Evolutionary conservation across 1,284 basidiomycete genomes (phyloP).

Genomic region (Chalciporus sp.): DNA sequence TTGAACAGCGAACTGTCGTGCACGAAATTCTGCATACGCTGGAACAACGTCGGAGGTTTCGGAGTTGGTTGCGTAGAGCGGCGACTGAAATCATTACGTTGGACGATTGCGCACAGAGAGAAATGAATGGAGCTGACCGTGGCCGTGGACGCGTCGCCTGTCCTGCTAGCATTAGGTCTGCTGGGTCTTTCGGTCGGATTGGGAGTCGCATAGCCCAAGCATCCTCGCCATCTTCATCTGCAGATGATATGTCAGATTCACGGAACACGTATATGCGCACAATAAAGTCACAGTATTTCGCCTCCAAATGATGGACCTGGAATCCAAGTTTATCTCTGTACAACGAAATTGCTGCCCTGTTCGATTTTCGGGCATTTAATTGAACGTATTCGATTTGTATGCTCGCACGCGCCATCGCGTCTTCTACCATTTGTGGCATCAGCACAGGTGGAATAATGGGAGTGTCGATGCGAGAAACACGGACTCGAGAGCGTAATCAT

Average conservation of each 20-base stretch:
- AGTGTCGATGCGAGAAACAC: conserved; percentile 24
- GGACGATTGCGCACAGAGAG: too few relatives aligned
- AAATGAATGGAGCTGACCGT: too few relatives aligned
- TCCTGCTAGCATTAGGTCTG: not conserved
- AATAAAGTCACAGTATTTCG: conserved; percentile 75
- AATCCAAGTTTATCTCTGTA: conserved; percentile 88
- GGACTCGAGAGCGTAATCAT: conserved; percentile 87
- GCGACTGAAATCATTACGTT: too few relatives aligned
- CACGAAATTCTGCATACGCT: too few relatives aligned
- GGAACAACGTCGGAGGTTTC: too few relatives aligned
- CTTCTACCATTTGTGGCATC: conserved; percentile 50
- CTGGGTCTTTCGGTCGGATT: conserved; percentile 36
- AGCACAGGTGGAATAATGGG: conserved; percentile 7
- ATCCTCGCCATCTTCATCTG: conserved; percentile 85
- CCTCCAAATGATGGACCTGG: conserved; percentile 72
- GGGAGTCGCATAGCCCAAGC: conserved; percentile 78
- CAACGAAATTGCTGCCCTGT: conserved; percentile 80
- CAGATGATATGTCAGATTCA: not conserved
- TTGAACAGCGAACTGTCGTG: too few relatives aligned
- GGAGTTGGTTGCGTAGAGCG: too few relatives aligned
- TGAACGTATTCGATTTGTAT: conserved; percentile 71
- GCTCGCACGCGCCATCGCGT: conserved; percentile 86
- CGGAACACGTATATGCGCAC: not conserved
- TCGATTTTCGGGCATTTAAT: conserved; percentile 86
- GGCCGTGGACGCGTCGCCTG: too few relatives aligned